Evolutionary conservation across 1,284 basidiomycete genomes (phyloP).

Genomic region (Rhodofomes roseus): DNA sequence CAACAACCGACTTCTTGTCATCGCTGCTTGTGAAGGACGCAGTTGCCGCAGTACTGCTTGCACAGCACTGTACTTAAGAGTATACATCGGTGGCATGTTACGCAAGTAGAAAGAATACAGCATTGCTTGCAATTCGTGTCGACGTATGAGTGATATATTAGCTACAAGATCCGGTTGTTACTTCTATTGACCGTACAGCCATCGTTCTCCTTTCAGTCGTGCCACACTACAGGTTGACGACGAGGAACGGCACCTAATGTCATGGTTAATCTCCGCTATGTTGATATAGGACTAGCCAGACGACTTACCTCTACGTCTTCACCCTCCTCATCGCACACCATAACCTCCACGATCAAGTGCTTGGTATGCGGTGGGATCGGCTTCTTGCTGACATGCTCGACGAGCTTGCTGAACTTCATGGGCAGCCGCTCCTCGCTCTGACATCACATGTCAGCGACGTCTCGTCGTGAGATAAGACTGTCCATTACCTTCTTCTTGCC

Average conservation of each 20-base stretch:
- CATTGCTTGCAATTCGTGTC: not conserved
- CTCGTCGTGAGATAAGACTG: not conserved
- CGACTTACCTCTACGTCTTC: slow-evolving; percentile 81
- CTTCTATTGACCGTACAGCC: slow-evolving; percentile 1
- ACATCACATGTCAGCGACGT: slow-evolving; percentile 5
- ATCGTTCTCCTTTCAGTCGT: not conserved
- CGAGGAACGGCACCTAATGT: slow-evolving; percentile 66
- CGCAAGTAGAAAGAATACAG: not conserved
- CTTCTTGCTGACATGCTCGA: slow-evolving; percentile 94
- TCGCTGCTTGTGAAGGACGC: too few relatives aligned
- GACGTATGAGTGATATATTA: slow-evolving; percentile 1
- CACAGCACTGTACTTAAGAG: not conserved
- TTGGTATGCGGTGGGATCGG: slow-evolving; percentile 77
- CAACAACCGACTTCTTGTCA: too few relatives aligned
- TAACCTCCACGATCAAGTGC: slow-evolving; percentile 89
- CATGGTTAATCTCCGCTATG: not conserved
- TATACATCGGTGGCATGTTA: not conserved
- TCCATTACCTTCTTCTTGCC: slow-evolving; percentile 81
- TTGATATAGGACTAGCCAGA: not conserved
- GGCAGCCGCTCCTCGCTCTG: slow-evolving; percentile 84
- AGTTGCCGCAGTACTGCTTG: too few relatives aligned
- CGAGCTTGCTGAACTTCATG: slow-evolving; percentile 89
- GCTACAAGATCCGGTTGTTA: slow-evolving; percentile 7
- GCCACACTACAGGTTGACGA: slow-evolving; percentile 30
- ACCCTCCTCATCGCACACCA: slow-evolving; percentile 87